Base-by-base conservation (phyloP, 2,329 filamentous ascomycete species). In the Phaeosphaeriaceae sp. region DNA sequence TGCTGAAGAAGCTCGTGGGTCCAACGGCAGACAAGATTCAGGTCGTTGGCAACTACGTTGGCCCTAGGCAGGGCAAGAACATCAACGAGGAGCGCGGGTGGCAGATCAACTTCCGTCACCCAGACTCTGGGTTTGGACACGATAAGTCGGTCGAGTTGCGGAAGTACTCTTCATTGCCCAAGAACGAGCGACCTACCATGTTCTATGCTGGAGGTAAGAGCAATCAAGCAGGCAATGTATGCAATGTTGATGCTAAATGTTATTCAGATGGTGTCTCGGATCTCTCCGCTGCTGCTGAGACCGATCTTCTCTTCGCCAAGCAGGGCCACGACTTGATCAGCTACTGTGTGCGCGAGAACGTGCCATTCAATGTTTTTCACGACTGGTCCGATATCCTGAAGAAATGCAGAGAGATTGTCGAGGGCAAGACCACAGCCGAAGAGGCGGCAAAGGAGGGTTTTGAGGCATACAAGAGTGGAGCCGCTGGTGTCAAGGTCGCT, bases 131-230 rank as follows among this genome's bases (percentile, higher is more conserved):
- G 57, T 96, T 96, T 71, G 95, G 95, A n/a, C 95, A 99, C 76
- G 94, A 99, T 84, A 99, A 99, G 86, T 93, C 90, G 24, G 83
- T 94, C 53, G 92, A 95, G 75, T 92, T 99, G 71, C 88, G 91
- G 65, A 92, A 92, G 51, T 98, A 98, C 79, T 89, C 90, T 2
- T 83, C 87, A 24, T 83, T 96, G 45, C 88, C 91, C 0, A 83
- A 83, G 15, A 77, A 82, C 31, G 79, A 90, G 71, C 85, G 93
- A 44, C 95, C 95, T 1, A 89, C 88, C 41, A 87, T 98, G 80
- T 92, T 98, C 77, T 99, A 99, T 72, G 94, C 95, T 31, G 95
- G 95, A 19, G 45, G 45, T 57, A 27, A 48, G 45, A 7, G 15
- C 13, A 10, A 7, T 11, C 6, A 2, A n/a, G 24, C 10, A 24